These are phyloP conservation scores for Pythium rishiriense DNA, from an alignment of 352 stramenopile genomes.

Conservation along the genomic window DNA sequence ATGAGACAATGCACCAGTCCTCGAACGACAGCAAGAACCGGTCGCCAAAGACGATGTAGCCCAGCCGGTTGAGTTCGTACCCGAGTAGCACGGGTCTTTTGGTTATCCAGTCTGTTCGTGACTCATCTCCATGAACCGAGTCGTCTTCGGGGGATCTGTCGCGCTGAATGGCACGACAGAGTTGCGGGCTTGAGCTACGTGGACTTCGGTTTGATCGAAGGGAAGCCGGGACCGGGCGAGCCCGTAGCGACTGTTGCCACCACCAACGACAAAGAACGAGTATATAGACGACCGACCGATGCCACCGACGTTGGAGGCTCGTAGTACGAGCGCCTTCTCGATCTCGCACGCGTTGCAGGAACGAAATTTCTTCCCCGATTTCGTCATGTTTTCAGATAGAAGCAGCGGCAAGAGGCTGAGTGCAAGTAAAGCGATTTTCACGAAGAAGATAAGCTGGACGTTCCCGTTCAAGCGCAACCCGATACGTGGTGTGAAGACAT, in stretches of 20 bases:
- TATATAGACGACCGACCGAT: constrained; percentile 10
- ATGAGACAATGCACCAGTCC: constrained; percentile 14
- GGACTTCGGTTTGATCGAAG: background rate
- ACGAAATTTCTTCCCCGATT: background rate
- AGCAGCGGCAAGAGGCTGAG: constrained; percentile 32
- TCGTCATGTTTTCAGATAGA: constrained; percentile 11
- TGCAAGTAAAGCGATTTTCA: constrained; percentile 28
- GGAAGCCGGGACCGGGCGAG: background rate
- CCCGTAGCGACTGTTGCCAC: background rate
- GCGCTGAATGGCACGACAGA: background rate
- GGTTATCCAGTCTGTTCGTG: no score
- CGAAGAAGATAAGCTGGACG: constrained; percentile 18
- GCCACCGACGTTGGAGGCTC: constrained; percentile 27
- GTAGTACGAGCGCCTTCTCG: constrained; percentile 28
- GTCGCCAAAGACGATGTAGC: constrained; percentile 15
- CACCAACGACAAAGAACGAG: background rate
- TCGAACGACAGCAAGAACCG: background rate
- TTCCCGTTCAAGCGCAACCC: constrained; percentile 35
- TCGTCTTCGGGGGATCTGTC: background rate
- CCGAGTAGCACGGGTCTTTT: background rate
- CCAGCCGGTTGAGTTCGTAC: constrained; percentile 14
- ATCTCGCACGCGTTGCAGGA: constrained; percentile 6
- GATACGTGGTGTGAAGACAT: constrained; percentile 33
- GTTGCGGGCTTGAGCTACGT: background rate
- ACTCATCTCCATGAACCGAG: no score